Evolutionary conservation across 345 rosid genomes (phyloP).

Genomic region (Anastatica hierochuntica): DNA sequence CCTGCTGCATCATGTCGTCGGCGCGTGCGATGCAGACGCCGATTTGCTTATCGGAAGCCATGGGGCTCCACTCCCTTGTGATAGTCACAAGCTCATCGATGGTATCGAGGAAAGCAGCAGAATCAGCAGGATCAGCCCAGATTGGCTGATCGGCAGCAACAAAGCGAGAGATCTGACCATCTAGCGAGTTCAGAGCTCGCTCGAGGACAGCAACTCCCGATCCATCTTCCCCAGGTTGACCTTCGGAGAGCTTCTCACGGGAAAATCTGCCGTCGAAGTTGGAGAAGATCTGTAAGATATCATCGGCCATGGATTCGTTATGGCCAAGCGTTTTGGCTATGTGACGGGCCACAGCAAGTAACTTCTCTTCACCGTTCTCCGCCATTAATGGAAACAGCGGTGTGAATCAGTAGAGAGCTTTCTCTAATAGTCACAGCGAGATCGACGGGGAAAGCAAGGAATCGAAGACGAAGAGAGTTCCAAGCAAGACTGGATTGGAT

Average conservation of each 20-base stretch:
- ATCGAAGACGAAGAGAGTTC: constrained; percentile 26
- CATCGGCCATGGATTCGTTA: constrained; percentile 73
- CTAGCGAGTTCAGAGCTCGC: constrained; percentile 38
- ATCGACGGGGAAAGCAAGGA: constrained; percentile 17
- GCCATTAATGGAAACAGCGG: constrained; percentile 23
- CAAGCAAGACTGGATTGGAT: constrained; percentile 14
- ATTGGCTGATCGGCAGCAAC: constrained; percentile 53
- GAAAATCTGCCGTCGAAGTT: constrained; percentile 81
- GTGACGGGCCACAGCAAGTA: constrained; percentile 83
- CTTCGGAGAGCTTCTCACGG: constrained; percentile 59
- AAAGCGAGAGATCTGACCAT: constrained; percentile 70
- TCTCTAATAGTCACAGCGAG: neutral
- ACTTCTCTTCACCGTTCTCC: constrained; percentile 84
- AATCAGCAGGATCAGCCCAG: constrained; percentile 77
- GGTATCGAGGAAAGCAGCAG: constrained; percentile 64
- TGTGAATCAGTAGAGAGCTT: constrained; percentile 6
- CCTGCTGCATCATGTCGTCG: constrained; percentile 69
- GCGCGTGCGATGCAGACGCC: constrained; percentile 54
- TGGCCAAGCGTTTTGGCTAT: constrained; percentile 86
- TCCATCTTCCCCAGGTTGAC: constrained; percentile 30
- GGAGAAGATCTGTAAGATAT: constrained; percentile 85
- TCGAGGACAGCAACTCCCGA: constrained; percentile 41
- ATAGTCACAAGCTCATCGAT: constrained; percentile 53
- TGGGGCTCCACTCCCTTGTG: constrained; percentile 43
- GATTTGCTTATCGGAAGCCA: constrained; percentile 41